Base-by-base conservation (phyloP, 805 yeast species). In the Ogataea salicorniae region DNA sequence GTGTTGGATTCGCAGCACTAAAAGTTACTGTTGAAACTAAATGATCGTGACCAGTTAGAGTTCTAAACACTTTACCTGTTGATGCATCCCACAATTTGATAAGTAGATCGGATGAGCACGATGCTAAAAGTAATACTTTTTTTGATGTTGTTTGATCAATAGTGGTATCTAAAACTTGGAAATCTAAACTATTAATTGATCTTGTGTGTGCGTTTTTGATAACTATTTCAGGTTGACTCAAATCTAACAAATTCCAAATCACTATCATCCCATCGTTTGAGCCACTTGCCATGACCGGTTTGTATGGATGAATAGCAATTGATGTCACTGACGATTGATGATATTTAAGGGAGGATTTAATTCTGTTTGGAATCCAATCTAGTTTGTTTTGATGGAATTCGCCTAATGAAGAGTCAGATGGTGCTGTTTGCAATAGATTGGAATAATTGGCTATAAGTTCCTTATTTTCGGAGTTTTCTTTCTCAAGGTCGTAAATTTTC, bases 11-110 rank as follows among this genome's bases (percentile, higher is more conserved):
- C 5, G 70, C 59, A 3, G 60, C 64, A 17, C 80, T 73, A 60
- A 85, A 83, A 14, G 70, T 67, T 7, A 87, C 70, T 0, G 79
- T 68, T 0, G 95, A 86, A 0, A 91, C 81, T 1, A 94, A 79
- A 62, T 91, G 96, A 50, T 89, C 95, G 66, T 91, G 98, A 13
- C 97, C 97, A 0, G 81, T 68, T 20, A 91, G 66, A 0, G 89
- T 80, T 35, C 88, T 72, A 1, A 79, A 61, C 40, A 51, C 41
- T 20, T 51, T 46, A 6, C 51, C 53, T 9, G 54, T 37, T 7
- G 49, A 29, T 15, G 79, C 73, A 57, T 82, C 84, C 94, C 95
- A 90, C 3, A 89, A 66, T 59, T 86, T 85, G 46, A 89, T 77
- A 7, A 53, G 56, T 41, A 79, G 61, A 57, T 79, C 84, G 2